Evolutionary conservation across 495 filamentous ascomycete genomes (phyloP).

Genomic region (Cenococcum geophilum): DNA sequence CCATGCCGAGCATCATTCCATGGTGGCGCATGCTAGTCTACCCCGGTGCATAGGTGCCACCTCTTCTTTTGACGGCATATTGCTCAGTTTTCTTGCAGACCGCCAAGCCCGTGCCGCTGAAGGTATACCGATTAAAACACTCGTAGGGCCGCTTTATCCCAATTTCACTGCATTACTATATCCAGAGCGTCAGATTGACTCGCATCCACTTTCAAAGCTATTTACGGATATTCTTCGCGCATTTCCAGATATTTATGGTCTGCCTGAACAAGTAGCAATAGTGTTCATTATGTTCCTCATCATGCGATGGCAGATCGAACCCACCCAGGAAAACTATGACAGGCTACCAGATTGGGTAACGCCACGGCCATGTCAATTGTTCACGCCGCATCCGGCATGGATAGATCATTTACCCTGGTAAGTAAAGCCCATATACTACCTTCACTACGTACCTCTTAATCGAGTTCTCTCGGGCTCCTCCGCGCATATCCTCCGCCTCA

Average conservation of each 20-base stretch:
- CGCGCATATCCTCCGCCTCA: background rate
- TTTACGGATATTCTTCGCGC: conserved; percentile 73
- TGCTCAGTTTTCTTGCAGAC: conserved; percentile 70
- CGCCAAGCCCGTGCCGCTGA: conserved; percentile 57
- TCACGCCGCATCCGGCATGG: conserved; percentile 64
- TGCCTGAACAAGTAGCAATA: conserved; percentile 72
- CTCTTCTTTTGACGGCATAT: conserved; percentile 65
- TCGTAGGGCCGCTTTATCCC: conserved; percentile 69
- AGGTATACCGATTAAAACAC: conserved; percentile 52
- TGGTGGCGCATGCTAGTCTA: conserved; percentile 38
- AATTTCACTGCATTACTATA: conserved; percentile 69
- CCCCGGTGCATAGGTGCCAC: conserved; percentile 57
- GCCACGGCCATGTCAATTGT: conserved; percentile 56
- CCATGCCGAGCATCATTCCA: conserved; percentile 36
- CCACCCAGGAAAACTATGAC: conserved; percentile 66
- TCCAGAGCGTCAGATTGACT: conserved; percentile 51
- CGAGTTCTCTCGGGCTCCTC: too few relatives aligned
- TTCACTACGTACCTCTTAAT: too few relatives aligned
- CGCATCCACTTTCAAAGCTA: conserved; percentile 71
- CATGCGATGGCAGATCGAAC: conserved; percentile 75
- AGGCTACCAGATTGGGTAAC: conserved; percentile 62
- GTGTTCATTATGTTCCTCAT: conserved; percentile 78
- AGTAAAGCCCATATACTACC: background rate
- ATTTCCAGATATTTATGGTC: conserved; percentile 60
- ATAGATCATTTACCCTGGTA: conserved; percentile 68